Conservation (phyloP, 148 eudicot species). For the Vaccinium darrowii region DNA sequence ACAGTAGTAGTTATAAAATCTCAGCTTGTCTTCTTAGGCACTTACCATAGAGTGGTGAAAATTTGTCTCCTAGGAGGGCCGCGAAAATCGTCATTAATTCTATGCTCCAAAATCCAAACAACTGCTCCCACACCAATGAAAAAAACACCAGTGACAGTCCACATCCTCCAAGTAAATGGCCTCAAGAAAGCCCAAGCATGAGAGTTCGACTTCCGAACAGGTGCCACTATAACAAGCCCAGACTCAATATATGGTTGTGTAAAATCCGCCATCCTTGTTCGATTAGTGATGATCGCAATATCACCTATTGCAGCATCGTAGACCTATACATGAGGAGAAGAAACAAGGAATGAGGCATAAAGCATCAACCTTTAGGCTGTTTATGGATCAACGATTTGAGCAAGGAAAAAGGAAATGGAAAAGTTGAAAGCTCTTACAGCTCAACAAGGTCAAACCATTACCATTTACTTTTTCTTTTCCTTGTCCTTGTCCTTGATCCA, state of each 20-base stretch:
- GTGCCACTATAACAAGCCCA: constrained; percentile 48
- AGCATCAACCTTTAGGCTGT: neutral
- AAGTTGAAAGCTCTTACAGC: neutral
- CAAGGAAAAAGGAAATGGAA: neutral
- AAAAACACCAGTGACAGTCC: constrained; percentile 45
- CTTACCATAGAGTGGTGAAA: constrained; percentile 28
- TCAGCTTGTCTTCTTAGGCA: neutral
- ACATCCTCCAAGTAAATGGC: constrained; percentile 55
- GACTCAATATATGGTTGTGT: constrained; percentile 67
- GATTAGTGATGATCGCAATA: constrained; percentile 53
- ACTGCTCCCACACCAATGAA: constrained; percentile 51
- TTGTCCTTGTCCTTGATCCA: neutral
- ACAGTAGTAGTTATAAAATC: neutral
- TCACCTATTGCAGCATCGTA: constrained; percentile 77
- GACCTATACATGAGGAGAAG: constrained; percentile 34
- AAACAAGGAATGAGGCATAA: neutral
- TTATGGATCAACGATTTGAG: neutral
- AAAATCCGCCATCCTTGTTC: constrained; percentile 59
- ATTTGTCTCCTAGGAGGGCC: constrained; percentile 58
- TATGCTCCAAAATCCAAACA: constrained; percentile 67
- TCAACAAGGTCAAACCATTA: neutral
- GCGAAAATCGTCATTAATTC: constrained; percentile 64
- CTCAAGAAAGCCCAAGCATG: constrained; percentile 60
- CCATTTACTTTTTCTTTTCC: neutral
- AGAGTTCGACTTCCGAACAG: constrained; percentile 37